phyloP scores from a whole-genome alignment of 2,329 filamentous ascomycete genomes.

The Ophiocordyceps camponoti-saundersi region DNA sequence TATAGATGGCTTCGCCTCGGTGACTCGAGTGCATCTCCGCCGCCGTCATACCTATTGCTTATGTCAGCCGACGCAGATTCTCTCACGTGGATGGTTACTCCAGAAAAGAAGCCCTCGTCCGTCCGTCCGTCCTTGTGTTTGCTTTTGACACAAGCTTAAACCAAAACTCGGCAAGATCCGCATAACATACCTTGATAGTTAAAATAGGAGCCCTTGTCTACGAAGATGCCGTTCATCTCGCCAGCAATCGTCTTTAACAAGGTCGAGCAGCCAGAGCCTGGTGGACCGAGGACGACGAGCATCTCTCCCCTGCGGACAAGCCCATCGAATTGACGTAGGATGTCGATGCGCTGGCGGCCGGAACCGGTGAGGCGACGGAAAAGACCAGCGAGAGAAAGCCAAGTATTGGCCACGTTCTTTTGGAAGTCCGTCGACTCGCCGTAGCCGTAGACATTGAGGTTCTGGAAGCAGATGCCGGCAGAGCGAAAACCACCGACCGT shows the following conservation, averaged over 20 bases:
- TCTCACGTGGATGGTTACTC: no score
- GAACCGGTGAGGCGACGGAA: constrained; percentile 31
- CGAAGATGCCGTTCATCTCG: constrained; percentile 63
- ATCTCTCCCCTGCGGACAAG: constrained; percentile 56
- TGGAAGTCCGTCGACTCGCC: constrained; percentile 55
- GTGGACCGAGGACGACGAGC: constrained; percentile 58
- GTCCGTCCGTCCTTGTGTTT: no score
- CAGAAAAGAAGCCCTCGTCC: no score
- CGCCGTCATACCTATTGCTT: constrained; percentile 37
- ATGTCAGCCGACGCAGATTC: neutral
- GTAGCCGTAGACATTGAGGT: constrained; percentile 52
- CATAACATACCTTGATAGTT: constrained; percentile 37
- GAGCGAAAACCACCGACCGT: constrained; percentile 40
- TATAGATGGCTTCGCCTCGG: constrained; percentile 76
- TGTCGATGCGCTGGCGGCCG: constrained; percentile 44
- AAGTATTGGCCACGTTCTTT: constrained; percentile 46
- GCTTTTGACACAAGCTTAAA: neutral
- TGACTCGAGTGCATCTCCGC: constrained; percentile 63
- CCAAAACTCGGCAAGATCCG: neutral
- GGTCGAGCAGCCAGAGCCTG: constrained; percentile 63
- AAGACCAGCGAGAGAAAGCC: constrained; percentile 29
- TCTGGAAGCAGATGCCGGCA: constrained; percentile 47
- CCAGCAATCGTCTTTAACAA: constrained; percentile 73
- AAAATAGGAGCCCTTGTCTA: constrained; percentile 54
- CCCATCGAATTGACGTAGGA: constrained; percentile 50